phyloP scores from a whole-genome alignment of 2,329 filamentous ascomycete genomes.

The Fusarium sterilihyphosum region DNA sequence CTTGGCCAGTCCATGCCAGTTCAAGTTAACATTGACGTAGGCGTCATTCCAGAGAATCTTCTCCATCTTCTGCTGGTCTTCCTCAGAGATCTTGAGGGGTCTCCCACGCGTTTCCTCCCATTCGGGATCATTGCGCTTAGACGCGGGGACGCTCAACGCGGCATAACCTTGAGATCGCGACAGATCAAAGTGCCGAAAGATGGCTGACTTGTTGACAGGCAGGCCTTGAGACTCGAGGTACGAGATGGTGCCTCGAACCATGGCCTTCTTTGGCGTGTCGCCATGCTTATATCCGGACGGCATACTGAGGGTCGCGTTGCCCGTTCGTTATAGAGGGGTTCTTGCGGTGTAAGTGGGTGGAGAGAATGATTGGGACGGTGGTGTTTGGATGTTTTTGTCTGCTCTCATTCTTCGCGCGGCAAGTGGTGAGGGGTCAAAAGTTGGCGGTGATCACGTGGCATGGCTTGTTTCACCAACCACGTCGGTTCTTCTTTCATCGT shows the following conservation, averaged over 20 bases:
- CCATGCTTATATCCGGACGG: conserved; percentile 50
- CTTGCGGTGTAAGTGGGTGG: conserved; percentile 37
- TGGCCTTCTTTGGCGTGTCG: conserved; percentile 51
- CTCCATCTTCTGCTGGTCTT: conserved; percentile 51
- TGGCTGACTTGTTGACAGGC: conserved; percentile 53
- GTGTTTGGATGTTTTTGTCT: conserved; percentile 50
- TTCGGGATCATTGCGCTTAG: conserved; percentile 50
- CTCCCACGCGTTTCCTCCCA: conserved; percentile 53
- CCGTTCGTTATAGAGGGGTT: conserved; percentile 11
- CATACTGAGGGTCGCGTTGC: conserved; percentile 34
- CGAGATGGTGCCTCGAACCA: conserved; percentile 53
- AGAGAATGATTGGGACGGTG: conserved; percentile 39
- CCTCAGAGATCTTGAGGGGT: conserved; percentile 48
- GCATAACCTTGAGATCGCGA: conserved; percentile 52
- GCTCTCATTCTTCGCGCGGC: conserved; percentile 18
- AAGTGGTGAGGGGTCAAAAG: conserved; percentile 34
- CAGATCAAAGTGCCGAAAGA: conserved; percentile 52
- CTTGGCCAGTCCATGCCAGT: conserved; percentile 48
- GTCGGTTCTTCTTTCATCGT: not conserved
- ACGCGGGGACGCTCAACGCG: conserved; percentile 47
- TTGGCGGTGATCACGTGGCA: conserved; percentile 38
- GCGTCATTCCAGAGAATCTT: conserved; percentile 50
- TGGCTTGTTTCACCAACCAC: conserved; percentile 2
- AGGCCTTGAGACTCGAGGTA: conserved; percentile 52
- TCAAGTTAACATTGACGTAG: conserved; percentile 46